phyloP scores from a whole-genome alignment of 345 rosid genomes.

The Mangifera indica region DNA sequence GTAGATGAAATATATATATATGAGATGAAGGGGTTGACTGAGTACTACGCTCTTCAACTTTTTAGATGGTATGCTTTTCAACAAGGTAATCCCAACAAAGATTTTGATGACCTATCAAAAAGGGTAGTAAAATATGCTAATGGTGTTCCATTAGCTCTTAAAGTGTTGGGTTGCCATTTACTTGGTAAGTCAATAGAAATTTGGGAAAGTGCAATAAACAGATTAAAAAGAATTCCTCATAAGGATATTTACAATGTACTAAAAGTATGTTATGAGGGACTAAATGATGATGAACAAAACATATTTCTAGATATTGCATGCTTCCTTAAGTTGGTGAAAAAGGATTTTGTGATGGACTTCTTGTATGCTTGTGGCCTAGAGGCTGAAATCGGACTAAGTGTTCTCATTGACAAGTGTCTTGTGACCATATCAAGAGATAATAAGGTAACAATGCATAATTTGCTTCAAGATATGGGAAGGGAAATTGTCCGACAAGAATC shows the following conservation, averaged over 20 bases:
- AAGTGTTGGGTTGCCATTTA: neutral
- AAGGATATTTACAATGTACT: neutral
- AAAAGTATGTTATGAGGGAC: no score
- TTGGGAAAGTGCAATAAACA: neutral
- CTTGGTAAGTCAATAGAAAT: neutral
- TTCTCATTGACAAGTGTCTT: no score
- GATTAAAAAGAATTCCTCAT: neutral
- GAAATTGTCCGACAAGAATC: no score
- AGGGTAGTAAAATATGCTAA: neutral
- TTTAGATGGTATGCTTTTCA: neutral
- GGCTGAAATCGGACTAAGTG: no score
- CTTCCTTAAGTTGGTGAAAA: neutral
- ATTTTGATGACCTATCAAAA: neutral
- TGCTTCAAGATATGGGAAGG: no score
- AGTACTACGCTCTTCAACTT: neutral
- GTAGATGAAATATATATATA: neutral
- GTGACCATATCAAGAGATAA: no score
- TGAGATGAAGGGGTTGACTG: no score
- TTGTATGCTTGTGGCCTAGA: no score
- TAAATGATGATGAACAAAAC: neutral
- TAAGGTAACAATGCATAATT: no score
- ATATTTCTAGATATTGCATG: neutral
- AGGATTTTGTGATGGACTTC: no score
- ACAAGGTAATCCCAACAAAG: neutral
- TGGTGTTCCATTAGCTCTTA: neutral